Percentiles rank a stretch among this genome's conserved stretches.
Conservation (phyloP, 2,329 filamentous ascomycete species). For the Trichophyton mentagrophytes region DNA sequence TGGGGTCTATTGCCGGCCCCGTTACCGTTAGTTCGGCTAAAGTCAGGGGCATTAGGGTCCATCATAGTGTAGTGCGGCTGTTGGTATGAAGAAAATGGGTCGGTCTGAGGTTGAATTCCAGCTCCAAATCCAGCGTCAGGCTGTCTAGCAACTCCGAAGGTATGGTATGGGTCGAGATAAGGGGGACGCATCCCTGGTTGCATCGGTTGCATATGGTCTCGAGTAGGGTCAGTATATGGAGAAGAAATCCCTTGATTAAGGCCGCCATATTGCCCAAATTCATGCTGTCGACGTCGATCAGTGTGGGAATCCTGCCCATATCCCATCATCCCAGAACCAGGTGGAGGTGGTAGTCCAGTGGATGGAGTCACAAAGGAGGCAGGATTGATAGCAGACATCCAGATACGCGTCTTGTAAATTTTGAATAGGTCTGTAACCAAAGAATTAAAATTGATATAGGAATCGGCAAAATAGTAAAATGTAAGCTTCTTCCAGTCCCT, state of each 20-base stretch:
- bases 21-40: slow-evolving; percentile 19
- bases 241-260: slow-evolving; percentile 12
- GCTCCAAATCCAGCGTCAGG: slow-evolving; percentile 24
- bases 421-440: slow-evolving; percentile 97
- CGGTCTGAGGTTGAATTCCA: slow-evolving; percentile 18
- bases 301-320: slow-evolving; percentile 30
- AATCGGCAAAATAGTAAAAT: slow-evolving; percentile 96
- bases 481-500: slow-evolving; percentile 99
- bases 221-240: slow-evolving; percentile 12
- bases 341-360: slow-evolving; percentile 53
- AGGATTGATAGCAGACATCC: slow-evolving; percentile 99
- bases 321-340: slow-evolving; percentile 35
- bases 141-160: slow-evolving; percentile 22
- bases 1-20: slow-evolving; percentile 23
- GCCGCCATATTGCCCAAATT: slow-evolving; percentile 21
- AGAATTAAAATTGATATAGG: slow-evolving; percentile 98
- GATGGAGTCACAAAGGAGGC: slow-evolving; percentile 80
- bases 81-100: slow-evolving; percentile 26
- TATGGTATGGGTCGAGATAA: slow-evolving; percentile 28
- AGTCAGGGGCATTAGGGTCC: slow-evolving; percentile 24
- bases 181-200: slow-evolving; percentile 18
- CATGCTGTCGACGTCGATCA: slow-evolving; percentile 32
- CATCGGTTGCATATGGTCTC: slow-evolving; percentile 21
- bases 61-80: slow-evolving; percentile 28
- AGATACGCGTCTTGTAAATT: slow-evolving; percentile 97